Percentiles rank a stretch among this genome's conserved stretches.
Evolutionary conservation across 129 eudicot species (phyloP).

Genomic region (Helichrysum umbraculigerum): DNA sequence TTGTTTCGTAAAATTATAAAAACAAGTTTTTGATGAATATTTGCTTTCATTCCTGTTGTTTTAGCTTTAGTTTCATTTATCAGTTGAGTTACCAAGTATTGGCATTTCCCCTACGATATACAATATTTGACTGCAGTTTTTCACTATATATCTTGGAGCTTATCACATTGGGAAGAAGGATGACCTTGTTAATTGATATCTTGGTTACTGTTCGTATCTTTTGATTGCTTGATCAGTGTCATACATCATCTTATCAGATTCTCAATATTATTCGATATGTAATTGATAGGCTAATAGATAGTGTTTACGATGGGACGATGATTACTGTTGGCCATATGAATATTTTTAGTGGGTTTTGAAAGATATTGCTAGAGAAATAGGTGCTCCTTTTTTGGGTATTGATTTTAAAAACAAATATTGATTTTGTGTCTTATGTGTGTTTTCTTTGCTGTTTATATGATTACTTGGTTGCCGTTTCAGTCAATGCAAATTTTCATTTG

Average conservation of each 20-base stretch:
- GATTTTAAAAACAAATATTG: background rate
- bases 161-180: constrained; percentile 1
- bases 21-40: constrained; percentile 6
- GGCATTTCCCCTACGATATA: background rate
- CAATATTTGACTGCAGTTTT: background rate
- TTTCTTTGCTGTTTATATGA: background rate
- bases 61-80: constrained; percentile 17
- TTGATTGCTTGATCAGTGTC: background rate
- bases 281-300: background rate
- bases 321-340: background rate
- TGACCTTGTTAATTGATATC: background rate
- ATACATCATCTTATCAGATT: background rate
- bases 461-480: too few relatives aligned
- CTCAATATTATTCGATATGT: background rate
- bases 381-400: background rate
- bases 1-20: constrained; percentile 6
- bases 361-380: background rate
- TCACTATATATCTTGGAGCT: background rate
- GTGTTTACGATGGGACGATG: background rate
- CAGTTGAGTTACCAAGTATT: constrained; percentile 9
- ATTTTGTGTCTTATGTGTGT: background rate
- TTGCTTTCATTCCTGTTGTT: constrained; percentile 11
- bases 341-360: background rate
- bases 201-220: background rate
- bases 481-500: too few relatives aligned